A percentile compares a stretch with the other conserved stretches of the same genome.
These are phyloP conservation scores for Solanum virginianum DNA, from an alignment of 257 asterid genomes.

Conservation along the genomic window DNA sequence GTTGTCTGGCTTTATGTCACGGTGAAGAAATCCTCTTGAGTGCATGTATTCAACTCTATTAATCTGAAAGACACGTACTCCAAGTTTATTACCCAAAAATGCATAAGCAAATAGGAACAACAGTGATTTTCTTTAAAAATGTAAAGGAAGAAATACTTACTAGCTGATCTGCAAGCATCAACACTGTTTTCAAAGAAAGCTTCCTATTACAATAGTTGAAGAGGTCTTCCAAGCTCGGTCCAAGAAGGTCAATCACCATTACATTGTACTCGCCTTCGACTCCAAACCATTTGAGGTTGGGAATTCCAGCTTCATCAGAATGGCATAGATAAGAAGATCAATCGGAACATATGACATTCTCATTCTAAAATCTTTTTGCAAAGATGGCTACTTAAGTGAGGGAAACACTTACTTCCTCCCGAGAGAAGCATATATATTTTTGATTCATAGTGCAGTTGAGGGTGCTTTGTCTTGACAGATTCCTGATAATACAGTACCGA, in stretches of 20 bases:
- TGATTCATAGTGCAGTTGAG: conserved; percentile 88
- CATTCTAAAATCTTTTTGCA: neutral
- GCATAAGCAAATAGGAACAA: neutral
- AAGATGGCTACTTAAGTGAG: neutral
- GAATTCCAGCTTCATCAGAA: conserved; percentile 60
- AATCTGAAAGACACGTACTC: conserved; percentile 27
- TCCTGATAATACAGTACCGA: conserved; percentile 36
- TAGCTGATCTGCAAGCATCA: conserved; percentile 92
- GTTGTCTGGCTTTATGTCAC: conserved; percentile 93
- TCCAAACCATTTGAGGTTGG: conserved; percentile 88
- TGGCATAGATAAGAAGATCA: neutral
- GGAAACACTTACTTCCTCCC: conserved; percentile 65
- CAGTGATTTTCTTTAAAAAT: neutral
- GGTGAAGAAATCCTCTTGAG: conserved; percentile 95
- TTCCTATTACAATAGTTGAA: conserved; percentile 79
- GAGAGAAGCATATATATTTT: conserved; percentile 81
- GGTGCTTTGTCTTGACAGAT: conserved; percentile 72
- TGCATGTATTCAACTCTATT: conserved; percentile 95
- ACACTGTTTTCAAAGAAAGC: conserved; percentile 67
- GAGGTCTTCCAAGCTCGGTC: conserved; percentile 90
- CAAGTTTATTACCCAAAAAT: neutral
- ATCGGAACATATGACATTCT: neutral
- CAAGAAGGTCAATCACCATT: conserved; percentile 93
- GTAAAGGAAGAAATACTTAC: conserved; percentile 26
- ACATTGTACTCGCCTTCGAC: conserved; percentile 72